Evolutionary conservation across 2,329 filamentous ascomycete species (phyloP), one percentile per base, ranked within the genome.

Genomic region (Cordyceps pruinosa): DNA sequence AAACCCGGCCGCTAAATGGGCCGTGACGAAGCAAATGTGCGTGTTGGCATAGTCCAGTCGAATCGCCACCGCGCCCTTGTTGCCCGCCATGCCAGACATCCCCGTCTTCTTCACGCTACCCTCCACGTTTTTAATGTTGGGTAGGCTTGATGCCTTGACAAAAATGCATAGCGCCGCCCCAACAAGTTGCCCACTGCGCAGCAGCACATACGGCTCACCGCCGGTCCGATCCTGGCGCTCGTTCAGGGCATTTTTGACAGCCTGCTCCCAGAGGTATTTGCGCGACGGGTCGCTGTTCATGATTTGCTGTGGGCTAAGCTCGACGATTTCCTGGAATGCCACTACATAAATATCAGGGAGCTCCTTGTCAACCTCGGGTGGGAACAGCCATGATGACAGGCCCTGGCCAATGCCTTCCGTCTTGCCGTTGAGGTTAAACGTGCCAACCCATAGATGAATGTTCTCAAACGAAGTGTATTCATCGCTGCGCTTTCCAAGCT

Each of bases 281-380:
- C 89, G 83, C 3, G 86, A 84, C 1, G 94, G 94, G 68, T 99
- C 93, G 59, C 92, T 97, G 62, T 95, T 96, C 91, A 99, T 97
- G 67, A 99, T 97, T 67, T 99, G 94, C 69, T 97, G 93, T 17
- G 95, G 94, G 65, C 90, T 97, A 47, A 99, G 77, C 67, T 96
- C 90, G n/a, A 99, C 94, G 61, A 99, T 97, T 71, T 99, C 94
- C 68, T 99, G 94, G 65, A 99, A 97, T 0, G 90, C 94, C 17
- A 97, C 86, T 8, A 88, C 91, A 52, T 96, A 85, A 37, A 99
- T 89, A 58, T 93, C 89, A 6, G 94, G 92, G 60, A 89, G 84
- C 47, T 82, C 77, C 4, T 83, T 70, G 5, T 83, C 79, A 10
- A 79, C 52, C 1, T 67, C 61, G 4, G 80, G 73, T 0, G 89